Conservation (phyloP, 495 filamentous ascomycete genomes). For the Penicillium maclennaniae region DNA sequence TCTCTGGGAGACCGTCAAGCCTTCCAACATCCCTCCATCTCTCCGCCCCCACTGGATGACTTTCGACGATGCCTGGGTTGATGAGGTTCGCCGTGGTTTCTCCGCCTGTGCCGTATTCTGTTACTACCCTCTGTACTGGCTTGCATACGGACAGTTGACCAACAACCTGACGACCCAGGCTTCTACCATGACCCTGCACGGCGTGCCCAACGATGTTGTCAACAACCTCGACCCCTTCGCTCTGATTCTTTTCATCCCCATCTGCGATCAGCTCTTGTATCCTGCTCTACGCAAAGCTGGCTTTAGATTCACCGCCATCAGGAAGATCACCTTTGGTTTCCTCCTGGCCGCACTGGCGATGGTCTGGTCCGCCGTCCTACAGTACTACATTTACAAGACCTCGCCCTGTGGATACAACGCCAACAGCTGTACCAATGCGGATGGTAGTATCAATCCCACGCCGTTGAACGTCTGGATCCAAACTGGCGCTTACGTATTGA, state of each 20-base stretch:
- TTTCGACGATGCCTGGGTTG: conserved; percentile 71
- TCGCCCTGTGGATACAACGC: conserved; percentile 50
- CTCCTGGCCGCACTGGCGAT: conserved; percentile 57
- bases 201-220: conserved; percentile 66
- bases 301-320: conserved; percentile 62
- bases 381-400: conserved; percentile 62
- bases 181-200: conserved; percentile 45
- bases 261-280: conserved; percentile 64
- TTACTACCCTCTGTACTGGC: conserved; percentile 64
- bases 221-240: conserved; percentile 67
- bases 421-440: conserved; percentile 32
- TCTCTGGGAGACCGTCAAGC: conserved; percentile 63
- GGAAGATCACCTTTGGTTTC: conserved; percentile 66
- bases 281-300: conserved; percentile 55
- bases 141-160: conserved; percentile 54
- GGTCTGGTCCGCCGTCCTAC: conserved; percentile 56
- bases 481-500: conserved; percentile 55
- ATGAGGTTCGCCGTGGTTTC: conserved; percentile 64
- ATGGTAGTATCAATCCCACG: conserved; percentile 23
- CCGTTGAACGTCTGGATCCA: conserved; percentile 56
- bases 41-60: conserved; percentile 59
- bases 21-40: conserved; percentile 46
- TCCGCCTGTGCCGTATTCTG: conserved; percentile 63
- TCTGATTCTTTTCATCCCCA: conserved; percentile 65
- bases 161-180: conserved; percentile 62